phyloP scores from a whole-genome alignment of 176 grass and related monocot genomes.

The Hsuehochloa calcarea region DNA sequence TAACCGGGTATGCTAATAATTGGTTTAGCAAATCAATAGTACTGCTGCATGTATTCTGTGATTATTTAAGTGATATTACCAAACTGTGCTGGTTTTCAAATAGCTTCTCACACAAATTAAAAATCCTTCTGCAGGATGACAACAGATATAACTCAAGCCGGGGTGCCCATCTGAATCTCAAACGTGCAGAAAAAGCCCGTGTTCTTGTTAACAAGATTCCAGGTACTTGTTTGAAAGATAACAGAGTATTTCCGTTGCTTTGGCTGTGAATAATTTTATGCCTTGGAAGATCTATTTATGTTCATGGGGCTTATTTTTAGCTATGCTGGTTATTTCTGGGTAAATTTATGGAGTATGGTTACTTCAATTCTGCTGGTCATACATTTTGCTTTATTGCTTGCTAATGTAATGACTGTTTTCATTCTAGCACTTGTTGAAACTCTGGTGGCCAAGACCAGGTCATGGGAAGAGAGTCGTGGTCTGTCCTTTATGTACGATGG shows the following conservation, averaged over 20 bases:
- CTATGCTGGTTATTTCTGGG: background rate
- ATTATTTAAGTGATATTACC: background rate
- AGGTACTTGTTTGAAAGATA: constrained; percentile 48
- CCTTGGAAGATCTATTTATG: background rate
- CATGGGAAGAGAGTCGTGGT: constrained; percentile 81
- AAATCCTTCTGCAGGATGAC: constrained; percentile 67
- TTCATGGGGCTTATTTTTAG: background rate
- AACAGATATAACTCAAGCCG: constrained; percentile 99
- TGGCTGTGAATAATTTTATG: background rate
- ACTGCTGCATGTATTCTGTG: background rate
- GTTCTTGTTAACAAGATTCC: constrained; percentile 97
- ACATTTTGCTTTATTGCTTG: constrained; percentile 8
- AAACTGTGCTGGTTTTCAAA: constrained; percentile 8
- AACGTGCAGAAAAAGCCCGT: constrained; percentile 98
- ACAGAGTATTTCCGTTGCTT: background rate
- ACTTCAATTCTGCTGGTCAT: background rate
- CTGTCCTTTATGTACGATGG: constrained; percentile 94
- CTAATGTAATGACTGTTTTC: constrained; percentile 33
- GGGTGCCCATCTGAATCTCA: constrained; percentile 93
- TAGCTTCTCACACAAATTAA: constrained; percentile 22
- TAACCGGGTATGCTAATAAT: constrained; percentile 61
- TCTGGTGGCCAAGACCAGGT: constrained; percentile 78
- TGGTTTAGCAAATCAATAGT: background rate
- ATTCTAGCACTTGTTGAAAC: constrained; percentile 92
- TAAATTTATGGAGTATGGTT: background rate